Percentiles rank a stretch among this genome's conserved stretches.
phyloP scores from a whole-genome alignment of 2,329 filamentous ascomycete genomes.

The Fusarium bactridioides region DNA sequence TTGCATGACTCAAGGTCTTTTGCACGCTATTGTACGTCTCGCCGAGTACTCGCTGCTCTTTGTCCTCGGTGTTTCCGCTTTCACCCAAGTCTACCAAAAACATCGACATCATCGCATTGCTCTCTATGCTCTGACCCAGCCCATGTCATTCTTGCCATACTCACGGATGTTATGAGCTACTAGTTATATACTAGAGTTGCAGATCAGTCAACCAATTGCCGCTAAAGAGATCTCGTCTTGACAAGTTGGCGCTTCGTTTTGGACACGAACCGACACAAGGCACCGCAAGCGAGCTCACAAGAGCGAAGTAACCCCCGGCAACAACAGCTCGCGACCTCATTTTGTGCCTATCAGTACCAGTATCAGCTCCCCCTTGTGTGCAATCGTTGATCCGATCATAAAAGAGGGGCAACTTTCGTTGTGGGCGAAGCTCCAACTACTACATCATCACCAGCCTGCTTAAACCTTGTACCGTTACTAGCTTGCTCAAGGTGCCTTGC shows the following conservation, averaged over 20 bases:
- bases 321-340: slow-evolving; percentile 6
- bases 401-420: slow-evolving; percentile 34
- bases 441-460: slow-evolving; percentile 30
- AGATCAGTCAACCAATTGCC: slow-evolving; percentile 31
- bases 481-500: background rate
- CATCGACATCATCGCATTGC: slow-evolving; percentile 26
- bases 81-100: background rate
- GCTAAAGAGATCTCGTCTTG: slow-evolving; percentile 5
- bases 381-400: slow-evolving; percentile 30
- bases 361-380: background rate
- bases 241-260: slow-evolving; percentile 3
- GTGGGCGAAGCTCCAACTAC: slow-evolving; percentile 27
- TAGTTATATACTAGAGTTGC: slow-evolving; percentile 13
- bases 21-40: background rate
- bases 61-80: background rate
- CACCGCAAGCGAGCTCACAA: slow-evolving; percentile 3
- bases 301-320: background rate
- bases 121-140: slow-evolving; percentile 12
- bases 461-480: slow-evolving; percentile 32
- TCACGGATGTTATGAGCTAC: background rate
- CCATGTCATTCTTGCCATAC: background rate
- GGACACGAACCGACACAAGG: slow-evolving; percentile 11
- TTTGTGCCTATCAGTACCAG: background rate
- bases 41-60: background rate
- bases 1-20: background rate